Conservation (phyloP, 2,329 filamentous ascomycete species). For the Orbilia javanica region DNA sequence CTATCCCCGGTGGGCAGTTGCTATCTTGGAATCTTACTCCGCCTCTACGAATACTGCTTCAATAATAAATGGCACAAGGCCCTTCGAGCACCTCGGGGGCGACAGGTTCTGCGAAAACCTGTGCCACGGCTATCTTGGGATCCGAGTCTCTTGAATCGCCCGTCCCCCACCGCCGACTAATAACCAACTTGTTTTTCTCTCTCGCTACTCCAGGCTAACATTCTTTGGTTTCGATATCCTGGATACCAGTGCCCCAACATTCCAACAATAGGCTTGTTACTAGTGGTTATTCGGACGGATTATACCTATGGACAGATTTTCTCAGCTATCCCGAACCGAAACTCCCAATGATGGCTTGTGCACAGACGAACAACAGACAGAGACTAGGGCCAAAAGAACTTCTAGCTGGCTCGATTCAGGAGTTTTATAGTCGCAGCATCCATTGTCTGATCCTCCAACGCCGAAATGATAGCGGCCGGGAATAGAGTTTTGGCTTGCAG, state of each 20-base stretch:
- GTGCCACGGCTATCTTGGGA: background rate
- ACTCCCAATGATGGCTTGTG: background rate
- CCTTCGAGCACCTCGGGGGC: background rate
- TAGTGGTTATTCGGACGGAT: background rate
- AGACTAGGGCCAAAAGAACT: too few relatives aligned
- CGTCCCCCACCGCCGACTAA: too few relatives aligned
- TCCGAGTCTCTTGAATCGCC: too few relatives aligned
- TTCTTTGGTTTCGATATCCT: background rate
- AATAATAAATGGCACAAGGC: too few relatives aligned
- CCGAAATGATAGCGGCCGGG: too few relatives aligned
- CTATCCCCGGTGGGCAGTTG: background rate
- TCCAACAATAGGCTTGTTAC: background rate
- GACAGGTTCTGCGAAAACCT: conserved; percentile 2
- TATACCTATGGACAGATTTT: background rate
- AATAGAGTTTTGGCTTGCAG: background rate
- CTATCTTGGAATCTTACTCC: background rate
- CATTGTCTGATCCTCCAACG: background rate
- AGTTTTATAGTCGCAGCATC: background rate
- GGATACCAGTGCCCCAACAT: background rate
- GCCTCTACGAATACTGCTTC: background rate
- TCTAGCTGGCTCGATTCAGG: too few relatives aligned
- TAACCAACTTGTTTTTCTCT: conserved; percentile 14
- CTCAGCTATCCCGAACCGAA: background rate
- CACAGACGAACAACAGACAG: too few relatives aligned
- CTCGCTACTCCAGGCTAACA: background rate